Conservation (phyloP, 163 green algal species). For the Prototheca stagnorum region DNA sequence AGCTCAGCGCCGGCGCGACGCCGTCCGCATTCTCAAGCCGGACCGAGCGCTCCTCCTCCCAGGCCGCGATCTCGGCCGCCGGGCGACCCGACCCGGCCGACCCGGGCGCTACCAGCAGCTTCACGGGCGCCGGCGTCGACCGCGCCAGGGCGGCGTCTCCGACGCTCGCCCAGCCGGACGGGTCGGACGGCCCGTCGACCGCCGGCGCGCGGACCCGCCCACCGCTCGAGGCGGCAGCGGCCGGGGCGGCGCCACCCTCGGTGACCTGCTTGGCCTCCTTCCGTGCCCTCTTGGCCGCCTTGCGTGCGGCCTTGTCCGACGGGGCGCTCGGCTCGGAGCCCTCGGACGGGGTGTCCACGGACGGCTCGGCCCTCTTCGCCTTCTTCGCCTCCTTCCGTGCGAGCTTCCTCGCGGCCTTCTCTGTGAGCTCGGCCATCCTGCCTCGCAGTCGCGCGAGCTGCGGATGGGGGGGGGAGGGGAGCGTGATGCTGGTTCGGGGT, state of each 20-base stretch:
- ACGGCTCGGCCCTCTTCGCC: too few relatives aligned
- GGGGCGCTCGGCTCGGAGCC: too few relatives aligned
- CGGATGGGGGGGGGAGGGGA: too few relatives aligned
- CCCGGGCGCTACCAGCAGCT: conserved; percentile 36
- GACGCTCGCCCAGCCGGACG: conserved; percentile 26
- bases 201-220: too few relatives aligned
- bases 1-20: conserved; percentile 39
- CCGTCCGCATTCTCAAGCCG: conserved; percentile 30
- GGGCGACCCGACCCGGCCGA: conserved; percentile 16
- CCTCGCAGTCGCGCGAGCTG: too few relatives aligned
- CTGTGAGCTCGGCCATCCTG: too few relatives aligned
- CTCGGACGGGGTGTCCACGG: too few relatives aligned
- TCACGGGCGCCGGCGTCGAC: conserved; percentile 29
- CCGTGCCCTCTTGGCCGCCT: too few relatives aligned
- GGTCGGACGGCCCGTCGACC: not conserved
- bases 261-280: conserved; percentile 9
- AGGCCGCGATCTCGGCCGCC: conserved; percentile 19
- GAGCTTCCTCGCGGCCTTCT: too few relatives aligned
- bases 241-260: conserved; percentile 1
- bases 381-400: too few relatives aligned
- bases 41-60: conserved; percentile 35
- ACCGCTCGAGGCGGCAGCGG: not conserved
- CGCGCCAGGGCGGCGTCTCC: conserved; percentile 39
- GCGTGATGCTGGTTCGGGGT: too few relatives aligned
- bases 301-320: conserved; percentile 13